A percentile compares a stretch with the other conserved stretches of the same genome.
phyloP scores from a whole-genome alignment of 2,329 filamentous ascomycete genomes.

The Bimuria novae-zelandiae region DNA sequence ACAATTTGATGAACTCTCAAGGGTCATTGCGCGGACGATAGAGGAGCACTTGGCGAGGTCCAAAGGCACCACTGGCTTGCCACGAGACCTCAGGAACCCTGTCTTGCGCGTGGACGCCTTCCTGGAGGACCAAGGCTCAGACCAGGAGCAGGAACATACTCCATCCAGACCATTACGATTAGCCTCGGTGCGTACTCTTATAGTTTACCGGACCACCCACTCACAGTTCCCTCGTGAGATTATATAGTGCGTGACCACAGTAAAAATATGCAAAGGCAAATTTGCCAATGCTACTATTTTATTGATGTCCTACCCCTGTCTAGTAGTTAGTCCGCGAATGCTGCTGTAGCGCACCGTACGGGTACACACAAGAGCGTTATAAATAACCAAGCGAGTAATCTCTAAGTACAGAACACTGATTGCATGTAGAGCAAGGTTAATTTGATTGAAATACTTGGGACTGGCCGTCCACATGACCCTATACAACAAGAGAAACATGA shows the following conservation, averaged over 20 bases:
- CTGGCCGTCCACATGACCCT: not conserved
- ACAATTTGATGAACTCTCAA: constrained; percentile 34
- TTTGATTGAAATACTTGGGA: not conserved
- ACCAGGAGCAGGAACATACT: constrained; percentile 8
- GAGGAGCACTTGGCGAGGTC: constrained; percentile 34
- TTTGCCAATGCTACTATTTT: not conserved
- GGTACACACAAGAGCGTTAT: too few relatives aligned
- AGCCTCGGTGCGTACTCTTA: constrained; percentile 30
- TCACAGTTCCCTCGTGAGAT: not conserved
- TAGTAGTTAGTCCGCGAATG: too few relatives aligned
- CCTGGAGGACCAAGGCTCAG: constrained; percentile 29
- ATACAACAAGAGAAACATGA: not conserved
- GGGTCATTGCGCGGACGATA: constrained; percentile 35
- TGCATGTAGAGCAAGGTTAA: not conserved
- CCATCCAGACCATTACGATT: constrained; percentile 28
- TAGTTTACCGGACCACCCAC: not conserved
- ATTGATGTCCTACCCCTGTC: not conserved
- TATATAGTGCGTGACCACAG: not conserved
- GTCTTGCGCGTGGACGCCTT: constrained; percentile 39
- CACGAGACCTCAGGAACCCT: constrained; percentile 27
- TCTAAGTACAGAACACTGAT: not conserved
- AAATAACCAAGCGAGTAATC: too few relatives aligned
- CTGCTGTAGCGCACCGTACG: too few relatives aligned
- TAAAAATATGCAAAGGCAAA: not conserved
- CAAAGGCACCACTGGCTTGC: constrained; percentile 32